A percentile compares a stretch with the other conserved stretches of the same genome.
These are phyloP conservation scores for Delonix regia DNA, from an alignment of 306 rosid species.

Conservation along the genomic window DNA sequence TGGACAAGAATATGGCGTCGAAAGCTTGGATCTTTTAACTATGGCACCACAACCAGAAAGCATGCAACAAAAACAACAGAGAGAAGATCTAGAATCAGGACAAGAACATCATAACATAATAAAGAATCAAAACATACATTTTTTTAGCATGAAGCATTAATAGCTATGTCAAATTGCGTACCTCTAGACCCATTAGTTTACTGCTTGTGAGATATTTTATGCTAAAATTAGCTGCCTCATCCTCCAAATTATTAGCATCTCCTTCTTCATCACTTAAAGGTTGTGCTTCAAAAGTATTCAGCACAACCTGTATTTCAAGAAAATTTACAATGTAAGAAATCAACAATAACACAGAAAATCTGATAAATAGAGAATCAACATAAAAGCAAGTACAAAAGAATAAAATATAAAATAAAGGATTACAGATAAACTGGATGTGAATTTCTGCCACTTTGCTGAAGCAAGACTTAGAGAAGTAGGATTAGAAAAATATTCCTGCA, in stretches of 20 bases:
- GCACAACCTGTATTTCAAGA: constrained; percentile 62
- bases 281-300: constrained; percentile 93
- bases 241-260: constrained; percentile 90
- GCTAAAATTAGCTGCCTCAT: constrained; percentile 84
- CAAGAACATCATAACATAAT: constrained; percentile 18
- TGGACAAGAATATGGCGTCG: constrained; percentile 94
- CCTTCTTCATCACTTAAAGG: constrained; percentile 97
- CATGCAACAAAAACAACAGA: constrained; percentile 16
- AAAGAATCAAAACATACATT: constrained; percentile 4
- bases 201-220: constrained; percentile 98
- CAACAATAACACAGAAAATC: constrained; percentile 12
- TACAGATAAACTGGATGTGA: constrained; percentile 81
- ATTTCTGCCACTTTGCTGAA: constrained; percentile 87
- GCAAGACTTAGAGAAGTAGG: constrained; percentile 67
- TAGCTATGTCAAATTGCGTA: constrained; percentile 41
- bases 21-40: constrained; percentile 96
- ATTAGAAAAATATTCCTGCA: constrained; percentile 88
- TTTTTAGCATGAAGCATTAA: constrained; percentile 18
- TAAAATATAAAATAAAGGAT: constrained; percentile 23
- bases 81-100: constrained; percentile 27
- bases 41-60: constrained; percentile 20
- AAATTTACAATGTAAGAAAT: constrained; percentile 28
- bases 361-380: not conserved
- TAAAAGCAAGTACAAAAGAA: constrained; percentile 3
- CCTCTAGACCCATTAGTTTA: constrained; percentile 97